Base-by-base conservation (phyloP, 306 rosid genomes). In the Malus fusca region DNA sequence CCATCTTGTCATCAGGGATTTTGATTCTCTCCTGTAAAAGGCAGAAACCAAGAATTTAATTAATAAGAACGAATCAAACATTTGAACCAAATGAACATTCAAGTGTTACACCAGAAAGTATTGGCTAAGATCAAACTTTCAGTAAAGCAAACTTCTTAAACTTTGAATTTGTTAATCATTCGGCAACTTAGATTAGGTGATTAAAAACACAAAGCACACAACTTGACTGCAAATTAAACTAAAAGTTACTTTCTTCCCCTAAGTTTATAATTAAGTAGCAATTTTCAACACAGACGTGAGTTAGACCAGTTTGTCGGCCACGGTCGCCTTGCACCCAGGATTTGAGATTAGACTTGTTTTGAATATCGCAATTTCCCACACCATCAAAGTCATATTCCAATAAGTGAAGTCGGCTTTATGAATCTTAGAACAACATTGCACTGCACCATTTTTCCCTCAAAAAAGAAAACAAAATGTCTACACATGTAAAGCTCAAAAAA, bases 1-100 rank as follows among this genome's bases (percentile, higher is more conserved):
- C 90, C 99, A 95, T 95, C 61, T 95, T 95, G 30, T 92, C 90
- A 60, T 92, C 96, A 1, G 99, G 99, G 75, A 95, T 95, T 73
- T 83, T 89, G 74, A 95, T 88, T 80, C 99, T 89, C 87, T 95
- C 99, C 99, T 95, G 84, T 14, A 43, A 76, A 59, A 42, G 73
- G 68, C 23, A 63, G 52, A 21, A 48, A 69, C 48, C 31, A 55
- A 25, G 23, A 81, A 69, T 43, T 71, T 8, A 56, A 55, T 71
- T 8, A 56, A 55, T 56, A 17, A 31, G 15, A 69, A 68, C 18
- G 8, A 17, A 10, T 33, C 71, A 6, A 19, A 40, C 14, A 14
- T 6, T 6, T 6, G 73, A 11, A 55, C 53, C 11, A 30, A 46
- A 26, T 43, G 37, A 58, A 8, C 53, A 72, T 6, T 12, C 35